These are phyloP conservation scores for Citrus maxima DNA, from an alignment of 345 rosid genomes.

Conservation along the genomic window DNA sequence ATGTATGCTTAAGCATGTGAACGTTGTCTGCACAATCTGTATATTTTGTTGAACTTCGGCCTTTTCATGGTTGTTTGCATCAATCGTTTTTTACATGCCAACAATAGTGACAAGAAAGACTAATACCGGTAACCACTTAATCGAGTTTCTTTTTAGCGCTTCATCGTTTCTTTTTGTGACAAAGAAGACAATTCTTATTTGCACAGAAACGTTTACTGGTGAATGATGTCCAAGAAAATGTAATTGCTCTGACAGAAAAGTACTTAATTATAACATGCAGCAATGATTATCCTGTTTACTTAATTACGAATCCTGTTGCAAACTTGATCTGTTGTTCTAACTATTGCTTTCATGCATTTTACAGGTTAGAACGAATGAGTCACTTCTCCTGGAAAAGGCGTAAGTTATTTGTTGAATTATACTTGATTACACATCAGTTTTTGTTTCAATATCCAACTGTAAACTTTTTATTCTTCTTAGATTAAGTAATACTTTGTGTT, in stretches of 20 bases:
- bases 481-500: neutral
- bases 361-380: neutral
- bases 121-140: no score
- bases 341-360: neutral
- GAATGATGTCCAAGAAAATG: neutral
- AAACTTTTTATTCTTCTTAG: neutral
- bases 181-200: neutral
- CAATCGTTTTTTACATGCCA: no score
- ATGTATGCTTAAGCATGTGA: neutral
- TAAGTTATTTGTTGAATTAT: neutral
- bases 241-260: neutral
- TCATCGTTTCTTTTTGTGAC: neutral
- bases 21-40: neutral
- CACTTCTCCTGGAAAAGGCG: neutral
- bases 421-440: neutral
- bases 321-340: neutral
- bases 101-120: no score
- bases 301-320: neutral
- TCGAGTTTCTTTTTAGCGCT: neutral
- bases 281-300: neutral
- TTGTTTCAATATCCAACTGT: neutral
- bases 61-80: no score
- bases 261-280: neutral
- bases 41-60: neutral
- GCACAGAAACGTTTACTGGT: neutral